A percentile compares a stretch with the other conserved stretches of the same genome.
phyloP scores from a whole-genome alignment of 345 rosid genomes.

The Hibiscus tridactylites region DNA sequence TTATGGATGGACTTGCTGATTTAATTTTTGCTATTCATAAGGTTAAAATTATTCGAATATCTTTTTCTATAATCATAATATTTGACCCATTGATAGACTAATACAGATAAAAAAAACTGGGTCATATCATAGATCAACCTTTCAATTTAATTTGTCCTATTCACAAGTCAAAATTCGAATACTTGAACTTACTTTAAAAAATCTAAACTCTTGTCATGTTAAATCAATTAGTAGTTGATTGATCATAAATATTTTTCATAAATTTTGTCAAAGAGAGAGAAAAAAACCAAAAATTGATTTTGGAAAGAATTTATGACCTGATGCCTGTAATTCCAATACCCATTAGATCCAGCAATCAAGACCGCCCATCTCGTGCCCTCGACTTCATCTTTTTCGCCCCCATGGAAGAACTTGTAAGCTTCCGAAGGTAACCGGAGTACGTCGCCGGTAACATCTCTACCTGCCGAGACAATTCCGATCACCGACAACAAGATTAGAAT shows the following conservation, averaged over 20 bases:
- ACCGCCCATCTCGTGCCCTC: conserved; percentile 92
- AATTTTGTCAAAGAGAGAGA: neutral
- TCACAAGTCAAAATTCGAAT: no score
- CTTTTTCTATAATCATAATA: no score
- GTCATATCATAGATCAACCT: no score
- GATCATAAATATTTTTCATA: neutral
- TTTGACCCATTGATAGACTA: no score
- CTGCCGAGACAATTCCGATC: conserved; percentile 23
- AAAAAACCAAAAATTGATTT: neutral
- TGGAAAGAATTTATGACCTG: conserved; percentile 39
- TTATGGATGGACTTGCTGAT: no score
- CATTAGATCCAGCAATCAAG: conserved; percentile 86
- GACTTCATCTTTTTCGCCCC: conserved; percentile 27
- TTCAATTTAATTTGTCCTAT: no score
- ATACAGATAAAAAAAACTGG: no score
- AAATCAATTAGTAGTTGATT: neutral
- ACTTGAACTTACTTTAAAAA: no score
- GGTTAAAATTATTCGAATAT: no score
- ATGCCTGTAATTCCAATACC: conserved; percentile 93
- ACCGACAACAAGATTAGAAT: conserved; percentile 29
- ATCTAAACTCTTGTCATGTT: no score
- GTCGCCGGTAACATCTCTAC: conserved; percentile 29
- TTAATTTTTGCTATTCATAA: no score
- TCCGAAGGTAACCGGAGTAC: conserved; percentile 59
- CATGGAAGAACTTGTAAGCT: conserved; percentile 50